These are phyloP conservation scores for Aotearoamyces nothofagi DNA, from an alignment of 2,329 filamentous ascomycete genomes.

Conservation along the genomic window DNA sequence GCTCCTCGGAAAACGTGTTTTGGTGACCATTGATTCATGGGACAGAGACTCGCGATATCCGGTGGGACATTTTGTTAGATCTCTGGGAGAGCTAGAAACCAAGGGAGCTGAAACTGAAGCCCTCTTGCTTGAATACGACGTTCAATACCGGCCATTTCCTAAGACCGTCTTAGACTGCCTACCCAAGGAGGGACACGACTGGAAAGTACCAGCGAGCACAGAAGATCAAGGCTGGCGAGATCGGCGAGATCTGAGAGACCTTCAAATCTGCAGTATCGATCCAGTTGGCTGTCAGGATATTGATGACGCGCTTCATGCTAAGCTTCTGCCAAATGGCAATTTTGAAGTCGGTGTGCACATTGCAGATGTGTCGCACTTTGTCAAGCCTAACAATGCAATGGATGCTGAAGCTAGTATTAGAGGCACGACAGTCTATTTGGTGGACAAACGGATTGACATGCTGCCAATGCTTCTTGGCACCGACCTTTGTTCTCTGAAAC, in stretches of 20 bases:
- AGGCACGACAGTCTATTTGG: constrained; percentile 91
- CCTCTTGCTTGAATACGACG: constrained; percentile 84
- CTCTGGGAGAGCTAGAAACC: constrained; percentile 82
- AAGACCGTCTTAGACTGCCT: constrained; percentile 91
- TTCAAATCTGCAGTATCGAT: constrained; percentile 94
- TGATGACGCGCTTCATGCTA: constrained; percentile 88
- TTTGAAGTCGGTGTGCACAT: constrained; percentile 96
- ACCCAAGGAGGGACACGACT: constrained; percentile 80
- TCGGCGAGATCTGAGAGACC: constrained; percentile 66
- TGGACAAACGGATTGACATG: constrained; percentile 99
- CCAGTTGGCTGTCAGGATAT: constrained; percentile 95
- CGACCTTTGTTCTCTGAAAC: constrained; percentile 90
- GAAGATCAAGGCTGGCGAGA: constrained; percentile 80
- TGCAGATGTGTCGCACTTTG: constrained; percentile 97
- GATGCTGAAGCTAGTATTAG: constrained; percentile 86
- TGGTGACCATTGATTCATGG: constrained; percentile 93
- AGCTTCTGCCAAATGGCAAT: constrained; percentile 76
- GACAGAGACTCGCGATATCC: constrained; percentile 87
- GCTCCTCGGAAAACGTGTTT: constrained; percentile 75
- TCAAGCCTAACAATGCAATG: constrained; percentile 95
- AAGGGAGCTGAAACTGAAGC: constrained; percentile 98
- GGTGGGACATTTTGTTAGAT: constrained; percentile 84
- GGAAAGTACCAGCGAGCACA: constrained; percentile 70
- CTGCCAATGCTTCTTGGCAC: constrained; percentile 91
- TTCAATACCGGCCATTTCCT: constrained; percentile 93